Evolutionary conservation across 208 protist species (phyloP).

Genomic region (Herpetomonas tarakana): DNA sequence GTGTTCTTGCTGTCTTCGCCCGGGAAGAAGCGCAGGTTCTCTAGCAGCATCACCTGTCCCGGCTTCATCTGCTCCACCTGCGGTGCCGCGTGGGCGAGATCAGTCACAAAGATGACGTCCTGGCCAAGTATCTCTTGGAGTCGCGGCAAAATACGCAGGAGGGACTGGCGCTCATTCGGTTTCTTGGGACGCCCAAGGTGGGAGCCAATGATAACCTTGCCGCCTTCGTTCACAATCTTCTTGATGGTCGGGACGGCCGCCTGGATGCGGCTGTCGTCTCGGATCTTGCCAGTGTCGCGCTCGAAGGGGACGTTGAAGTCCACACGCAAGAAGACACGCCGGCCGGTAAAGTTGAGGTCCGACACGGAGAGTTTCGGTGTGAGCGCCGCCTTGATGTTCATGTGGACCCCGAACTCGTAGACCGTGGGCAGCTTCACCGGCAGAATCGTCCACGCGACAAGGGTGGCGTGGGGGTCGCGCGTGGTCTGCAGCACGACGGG

Average conservation of each 20-base stretch:
- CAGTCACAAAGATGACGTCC: constrained; percentile 53
- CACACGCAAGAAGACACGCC: constrained; percentile 95
- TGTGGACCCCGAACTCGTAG: constrained; percentile 87
- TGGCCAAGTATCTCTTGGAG: constrained; percentile 89
- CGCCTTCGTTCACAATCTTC: constrained; percentile 92
- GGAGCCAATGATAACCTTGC: constrained; percentile 91
- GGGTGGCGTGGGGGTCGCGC: constrained; percentile 82
- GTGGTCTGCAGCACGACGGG: constrained; percentile 86
- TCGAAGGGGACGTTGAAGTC: constrained; percentile 99
- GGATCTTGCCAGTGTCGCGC: constrained; percentile 88
- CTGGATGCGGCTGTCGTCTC: constrained; percentile 95
- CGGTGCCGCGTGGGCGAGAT: constrained; percentile 44
- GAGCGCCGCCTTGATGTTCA: constrained; percentile 83
- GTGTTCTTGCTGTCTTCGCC: constrained; percentile 97
- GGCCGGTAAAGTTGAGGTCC: constrained; percentile 84
- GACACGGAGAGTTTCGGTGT: constrained; percentile 87
- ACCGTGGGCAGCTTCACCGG: constrained; percentile 73
- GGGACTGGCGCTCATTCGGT: constrained; percentile 85
- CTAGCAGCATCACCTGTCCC: constrained; percentile 96
- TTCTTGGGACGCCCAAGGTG: constrained; percentile 99
- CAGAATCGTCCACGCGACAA: constrained; percentile 86
- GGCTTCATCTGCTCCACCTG: constrained; percentile 71
- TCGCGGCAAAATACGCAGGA: constrained; percentile 89
- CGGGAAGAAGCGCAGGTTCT: constrained; percentile 99
- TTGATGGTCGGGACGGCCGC: constrained; percentile 96